Evolutionary conservation across 176 grass and related monocot species (phyloP).

Genomic region (Juncus effusus): DNA sequence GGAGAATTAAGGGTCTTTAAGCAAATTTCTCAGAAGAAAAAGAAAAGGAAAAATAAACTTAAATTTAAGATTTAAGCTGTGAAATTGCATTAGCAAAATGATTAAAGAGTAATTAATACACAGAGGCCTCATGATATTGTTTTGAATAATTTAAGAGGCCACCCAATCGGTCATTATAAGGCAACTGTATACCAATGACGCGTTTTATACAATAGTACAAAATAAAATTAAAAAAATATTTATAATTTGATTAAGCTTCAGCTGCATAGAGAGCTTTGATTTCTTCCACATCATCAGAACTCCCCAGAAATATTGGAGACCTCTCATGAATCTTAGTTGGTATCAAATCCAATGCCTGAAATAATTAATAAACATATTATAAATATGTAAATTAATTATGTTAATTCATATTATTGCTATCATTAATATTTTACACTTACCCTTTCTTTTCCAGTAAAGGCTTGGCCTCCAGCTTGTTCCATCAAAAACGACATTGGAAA

Average conservation of each 20-base stretch:
- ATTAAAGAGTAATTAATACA: neutral
- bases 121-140: constrained; percentile 6
- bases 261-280: constrained; percentile 83
- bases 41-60: too few species aligned
- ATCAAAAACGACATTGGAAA: constrained; percentile 99
- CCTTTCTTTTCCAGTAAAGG: constrained; percentile 90
- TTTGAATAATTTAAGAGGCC: neutral
- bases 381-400: constrained; percentile 4
- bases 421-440: constrained; percentile 26
- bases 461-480: constrained; percentile 90
- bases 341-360: constrained; percentile 80
- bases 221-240: neutral
- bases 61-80: neutral
- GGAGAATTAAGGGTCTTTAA: too few species aligned
- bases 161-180: neutral
- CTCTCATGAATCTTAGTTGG: constrained; percentile 86
- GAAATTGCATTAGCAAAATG: constrained; percentile 9
- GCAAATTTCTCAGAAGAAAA: too few species aligned
- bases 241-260: constrained; percentile 27
- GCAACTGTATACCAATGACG: neutral
- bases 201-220: constrained; percentile 16
- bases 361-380: constrained; percentile 10
- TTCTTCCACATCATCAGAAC: constrained; percentile 84
- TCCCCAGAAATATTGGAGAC: constrained; percentile 85
- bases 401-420: neutral